Conservation (phyloP, 768 basidiomycete genomes). For the Tylopilus sp. region DNA sequence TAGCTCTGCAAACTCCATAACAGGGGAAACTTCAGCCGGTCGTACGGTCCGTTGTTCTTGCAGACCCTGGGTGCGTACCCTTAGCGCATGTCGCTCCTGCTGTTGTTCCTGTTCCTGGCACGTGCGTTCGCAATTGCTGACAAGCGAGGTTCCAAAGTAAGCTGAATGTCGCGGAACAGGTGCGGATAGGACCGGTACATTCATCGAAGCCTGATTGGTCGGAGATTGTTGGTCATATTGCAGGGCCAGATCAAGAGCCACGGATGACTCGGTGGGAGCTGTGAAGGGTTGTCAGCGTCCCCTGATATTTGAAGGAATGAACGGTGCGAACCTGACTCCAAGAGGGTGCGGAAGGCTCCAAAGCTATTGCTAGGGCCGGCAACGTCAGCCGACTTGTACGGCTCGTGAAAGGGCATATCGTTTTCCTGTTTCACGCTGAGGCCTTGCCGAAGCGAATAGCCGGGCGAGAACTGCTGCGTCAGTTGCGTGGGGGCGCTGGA, state of each 20-base stretch:
- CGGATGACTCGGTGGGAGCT: slow-evolving; percentile 20
- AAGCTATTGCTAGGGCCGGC: slow-evolving; percentile 22
- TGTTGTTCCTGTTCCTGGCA: slow-evolving; percentile 39
- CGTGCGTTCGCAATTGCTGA: slow-evolving; percentile 35
- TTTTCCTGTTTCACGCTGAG: slow-evolving; percentile 28
- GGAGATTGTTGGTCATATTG: slow-evolving; percentile 23
- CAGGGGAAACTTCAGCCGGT: slow-evolving; percentile 32
- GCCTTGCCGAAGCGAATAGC: slow-evolving; percentile 23
- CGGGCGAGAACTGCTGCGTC: slow-evolving; percentile 19
- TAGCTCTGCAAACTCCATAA: slow-evolving; percentile 29
- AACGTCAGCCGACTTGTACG: slow-evolving; percentile 22
- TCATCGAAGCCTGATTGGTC: slow-evolving; percentile 20
- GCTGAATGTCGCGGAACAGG: slow-evolving; percentile 34
- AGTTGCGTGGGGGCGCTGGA: slow-evolving; percentile 16
- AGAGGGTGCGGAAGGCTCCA: slow-evolving; percentile 19
- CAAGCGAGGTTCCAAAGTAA: slow-evolving; percentile 29
- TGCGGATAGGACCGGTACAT: slow-evolving; percentile 25
- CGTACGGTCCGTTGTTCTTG: slow-evolving; percentile 32
- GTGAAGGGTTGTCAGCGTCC: slow-evolving; percentile 5
- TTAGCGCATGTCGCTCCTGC: slow-evolving; percentile 28
- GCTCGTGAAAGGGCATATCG: slow-evolving; percentile 25
- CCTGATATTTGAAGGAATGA: not conserved
- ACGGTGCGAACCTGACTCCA: slow-evolving; percentile 30
- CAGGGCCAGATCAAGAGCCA: slow-evolving; percentile 23
- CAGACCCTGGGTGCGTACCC: slow-evolving; percentile 32